Evolutionary conservation across 1,284 basidiomycete genomes (phyloP).

Genomic region (Boletus smithii): DNA sequence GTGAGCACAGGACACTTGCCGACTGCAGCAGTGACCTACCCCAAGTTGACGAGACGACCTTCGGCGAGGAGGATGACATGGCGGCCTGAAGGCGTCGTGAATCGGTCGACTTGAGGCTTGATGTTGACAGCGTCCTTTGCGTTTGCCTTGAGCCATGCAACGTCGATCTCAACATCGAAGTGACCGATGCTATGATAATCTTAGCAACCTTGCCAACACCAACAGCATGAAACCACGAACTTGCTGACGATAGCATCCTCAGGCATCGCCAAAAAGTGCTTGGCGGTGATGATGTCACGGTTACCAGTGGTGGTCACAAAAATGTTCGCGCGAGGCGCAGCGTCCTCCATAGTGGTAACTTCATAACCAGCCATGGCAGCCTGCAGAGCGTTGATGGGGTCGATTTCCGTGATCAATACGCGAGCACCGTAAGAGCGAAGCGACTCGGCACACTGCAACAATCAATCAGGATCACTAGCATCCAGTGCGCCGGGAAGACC

Average conservation of each 20-base stretch:
- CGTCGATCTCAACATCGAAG: conserved; percentile 99
- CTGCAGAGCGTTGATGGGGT: conserved; percentile 99
- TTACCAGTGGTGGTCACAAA: conserved; percentile 99
- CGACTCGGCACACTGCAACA: conserved; percentile 89
- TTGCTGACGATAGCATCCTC: conserved; percentile 99
- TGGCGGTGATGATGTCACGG: conserved; percentile 93
- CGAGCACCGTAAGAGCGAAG: conserved; percentile 95
- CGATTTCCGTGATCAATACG: conserved; percentile 96
- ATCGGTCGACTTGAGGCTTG: conserved; percentile 99
- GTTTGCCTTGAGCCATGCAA: conserved; percentile 97
- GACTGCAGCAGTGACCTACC: conserved; percentile 48
- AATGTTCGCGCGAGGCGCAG: conserved; percentile 83
- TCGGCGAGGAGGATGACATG: conserved; percentile 98
- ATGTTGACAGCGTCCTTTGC: conserved; percentile 85
- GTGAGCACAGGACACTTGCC: conserved; percentile 2
- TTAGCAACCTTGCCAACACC: conserved; percentile 7
- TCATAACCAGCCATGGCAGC: conserved; percentile 99
- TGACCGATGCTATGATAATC: conserved; percentile 88
- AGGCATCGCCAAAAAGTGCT: conserved; percentile 93
- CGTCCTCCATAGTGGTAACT: conserved; percentile 98
- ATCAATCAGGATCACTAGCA: conserved; percentile 9
- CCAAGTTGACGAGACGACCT: conserved; percentile 98
- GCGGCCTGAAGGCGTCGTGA: conserved; percentile 85
- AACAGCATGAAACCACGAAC: conserved; percentile 42
- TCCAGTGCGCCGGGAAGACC: not conserved